phyloP scores from a whole-genome alignment of 148 eudicot genomes.

The Silene uniflora region DNA sequence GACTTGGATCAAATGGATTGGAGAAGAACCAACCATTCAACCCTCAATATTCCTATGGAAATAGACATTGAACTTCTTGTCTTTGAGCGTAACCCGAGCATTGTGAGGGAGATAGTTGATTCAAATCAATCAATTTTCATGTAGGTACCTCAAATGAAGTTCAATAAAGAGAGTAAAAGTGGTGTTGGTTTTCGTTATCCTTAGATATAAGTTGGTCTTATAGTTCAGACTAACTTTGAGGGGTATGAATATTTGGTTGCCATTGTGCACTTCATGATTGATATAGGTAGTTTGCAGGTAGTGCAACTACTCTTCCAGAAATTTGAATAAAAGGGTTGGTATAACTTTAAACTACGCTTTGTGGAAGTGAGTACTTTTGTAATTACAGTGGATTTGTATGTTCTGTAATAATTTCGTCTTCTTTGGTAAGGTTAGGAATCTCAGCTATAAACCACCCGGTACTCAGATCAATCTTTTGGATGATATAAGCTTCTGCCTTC shows the following conservation, averaged over 20 bases:
- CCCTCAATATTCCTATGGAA: no score
- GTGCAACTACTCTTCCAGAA: neutral
- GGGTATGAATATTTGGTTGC: no score
- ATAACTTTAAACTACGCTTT: neutral
- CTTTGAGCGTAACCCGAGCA: no score
- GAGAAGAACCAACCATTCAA: no score
- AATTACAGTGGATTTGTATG: neutral
- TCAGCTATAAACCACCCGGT: slow-evolving; percentile 76
- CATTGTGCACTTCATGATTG: neutral
- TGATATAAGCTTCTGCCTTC: slow-evolving; percentile 59
- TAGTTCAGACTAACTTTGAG: neutral
- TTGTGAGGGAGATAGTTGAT: neutral
- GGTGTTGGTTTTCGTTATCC: neutral
- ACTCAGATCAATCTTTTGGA: slow-evolving; percentile 68
- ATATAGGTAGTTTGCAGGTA: neutral
- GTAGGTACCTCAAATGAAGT: neutral
- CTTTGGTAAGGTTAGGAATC: slow-evolving; percentile 54
- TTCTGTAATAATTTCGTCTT: slow-evolving; percentile 7
- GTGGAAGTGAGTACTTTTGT: neutral
- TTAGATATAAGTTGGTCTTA: neutral
- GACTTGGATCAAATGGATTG: no score
- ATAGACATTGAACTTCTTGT: no score
- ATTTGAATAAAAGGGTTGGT: neutral
- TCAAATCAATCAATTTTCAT: neutral
- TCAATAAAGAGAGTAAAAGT: neutral